Percentiles rank a stretch among this genome's conserved stretches.
phyloP scores from a whole-genome alignment of 768 basidiomycete genomes.

The Suillus occidentalis region DNA sequence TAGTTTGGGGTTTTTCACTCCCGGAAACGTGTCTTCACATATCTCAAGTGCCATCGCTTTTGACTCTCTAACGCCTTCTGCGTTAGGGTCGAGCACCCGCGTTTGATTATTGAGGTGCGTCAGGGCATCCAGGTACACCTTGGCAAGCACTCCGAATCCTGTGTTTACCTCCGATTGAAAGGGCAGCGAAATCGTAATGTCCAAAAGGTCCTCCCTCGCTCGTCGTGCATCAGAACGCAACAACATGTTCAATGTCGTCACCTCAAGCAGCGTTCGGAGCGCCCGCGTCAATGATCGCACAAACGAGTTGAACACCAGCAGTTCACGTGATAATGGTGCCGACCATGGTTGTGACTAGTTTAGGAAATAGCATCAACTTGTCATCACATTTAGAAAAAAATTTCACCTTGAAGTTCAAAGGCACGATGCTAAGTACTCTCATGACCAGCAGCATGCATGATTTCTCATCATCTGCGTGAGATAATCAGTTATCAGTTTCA shows the following conservation, averaged over 20 bases:
- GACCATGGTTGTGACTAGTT: conserved; percentile 86
- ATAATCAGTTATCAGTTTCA: conserved; percentile 23
- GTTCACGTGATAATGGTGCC: conserved; percentile 92
- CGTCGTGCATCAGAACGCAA: conserved; percentile 85
- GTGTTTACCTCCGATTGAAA: conserved; percentile 98
- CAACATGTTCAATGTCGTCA: conserved; percentile 90
- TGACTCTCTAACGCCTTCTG: conserved; percentile 76
- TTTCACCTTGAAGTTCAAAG: conserved; percentile 87
- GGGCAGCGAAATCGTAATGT: conserved; percentile 88
- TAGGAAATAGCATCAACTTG: conserved; percentile 9
- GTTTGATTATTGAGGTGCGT: conserved; percentile 83
- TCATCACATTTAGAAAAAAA: conserved; percentile 11
- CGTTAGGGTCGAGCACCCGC: conserved; percentile 74
- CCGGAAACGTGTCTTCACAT: conserved; percentile 92
- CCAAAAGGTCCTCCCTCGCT: conserved; percentile 86
- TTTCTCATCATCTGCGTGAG: conserved; percentile 81
- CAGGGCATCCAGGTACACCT: conserved; percentile 93
- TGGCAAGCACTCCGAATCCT: conserved; percentile 95
- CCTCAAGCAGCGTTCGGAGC: conserved; percentile 86
- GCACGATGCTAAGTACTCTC: conserved; percentile 94
- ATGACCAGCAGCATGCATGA: conserved; percentile 94
- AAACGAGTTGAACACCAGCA: conserved; percentile 98
- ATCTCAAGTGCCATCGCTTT: conserved; percentile 88
- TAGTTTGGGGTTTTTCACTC: conserved; percentile 80
- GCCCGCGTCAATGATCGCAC: conserved; percentile 89